A percentile compares a stretch with the other conserved stretches of the same genome.
These are phyloP conservation scores for Hericium coralloides DNA, from an alignment of 768 basidiomycete species.

Conservation along the genomic window DNA sequence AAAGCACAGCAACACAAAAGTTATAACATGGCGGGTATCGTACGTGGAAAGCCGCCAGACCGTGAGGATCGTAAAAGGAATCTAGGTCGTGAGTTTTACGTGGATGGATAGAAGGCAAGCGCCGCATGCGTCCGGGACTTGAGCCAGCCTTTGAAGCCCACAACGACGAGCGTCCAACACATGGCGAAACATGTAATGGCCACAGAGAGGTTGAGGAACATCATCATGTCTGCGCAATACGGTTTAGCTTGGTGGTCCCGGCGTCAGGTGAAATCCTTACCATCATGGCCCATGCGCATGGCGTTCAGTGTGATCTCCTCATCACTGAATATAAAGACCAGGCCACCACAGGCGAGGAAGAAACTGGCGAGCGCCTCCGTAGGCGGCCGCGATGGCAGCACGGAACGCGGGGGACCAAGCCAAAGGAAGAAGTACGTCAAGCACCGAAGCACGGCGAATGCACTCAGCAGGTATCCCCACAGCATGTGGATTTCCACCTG, in stretches of 20 bases:
- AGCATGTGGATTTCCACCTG: slow-evolving; percentile 84
- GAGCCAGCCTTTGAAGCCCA: slow-evolving; percentile 79
- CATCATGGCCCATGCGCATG: slow-evolving; percentile 85
- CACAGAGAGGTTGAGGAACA: slow-evolving; percentile 81
- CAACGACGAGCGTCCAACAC: slow-evolving; percentile 70
- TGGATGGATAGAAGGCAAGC: slow-evolving; percentile 27
- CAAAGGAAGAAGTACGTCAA: slow-evolving; percentile 94
- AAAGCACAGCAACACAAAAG: not conserved
- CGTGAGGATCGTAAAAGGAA: not conserved
- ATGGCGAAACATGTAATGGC: slow-evolving; percentile 83
- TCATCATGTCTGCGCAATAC: slow-evolving; percentile 59
- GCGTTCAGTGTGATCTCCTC: slow-evolving; percentile 87
- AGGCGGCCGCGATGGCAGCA: slow-evolving; percentile 87
- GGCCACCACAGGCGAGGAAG: slow-evolving; percentile 79
- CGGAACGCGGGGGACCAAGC: slow-evolving; percentile 73
- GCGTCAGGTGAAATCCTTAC: not conserved
- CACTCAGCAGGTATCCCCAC: slow-evolving; percentile 85
- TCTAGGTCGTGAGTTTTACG: slow-evolving; percentile 16
- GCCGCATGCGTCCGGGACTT: slow-evolving; percentile 32
- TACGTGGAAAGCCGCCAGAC: not conserved
- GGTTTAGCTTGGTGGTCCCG: too few relatives aligned
- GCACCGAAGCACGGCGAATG: slow-evolving; percentile 70
- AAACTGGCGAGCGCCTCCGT: slow-evolving; percentile 88
- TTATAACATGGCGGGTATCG: not conserved
- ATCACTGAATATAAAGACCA: slow-evolving; percentile 83